Conservation (phyloP, 345 rosid species). For the Diplotaxis tenuifolia region DNA sequence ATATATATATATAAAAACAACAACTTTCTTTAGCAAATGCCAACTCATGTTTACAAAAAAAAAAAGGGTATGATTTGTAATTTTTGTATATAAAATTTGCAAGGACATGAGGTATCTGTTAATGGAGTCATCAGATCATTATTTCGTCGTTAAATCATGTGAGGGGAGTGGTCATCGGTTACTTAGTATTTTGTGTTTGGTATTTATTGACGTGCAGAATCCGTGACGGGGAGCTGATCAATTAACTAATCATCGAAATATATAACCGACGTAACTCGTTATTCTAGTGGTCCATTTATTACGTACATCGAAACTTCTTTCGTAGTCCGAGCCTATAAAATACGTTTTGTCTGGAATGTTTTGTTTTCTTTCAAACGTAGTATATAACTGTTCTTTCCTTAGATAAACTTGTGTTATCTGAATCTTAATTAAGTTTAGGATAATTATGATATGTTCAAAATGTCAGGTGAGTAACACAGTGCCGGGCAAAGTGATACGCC, state of each 20-base stretch:
- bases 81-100: background rate
- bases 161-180: constrained; percentile 11
- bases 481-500: background rate
- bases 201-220: constrained; percentile 31
- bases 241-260: background rate
- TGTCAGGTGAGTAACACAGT: background rate
- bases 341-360: constrained; percentile 2
- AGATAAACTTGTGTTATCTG: background rate
- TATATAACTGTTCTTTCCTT: background rate
- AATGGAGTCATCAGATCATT: constrained; percentile 3
- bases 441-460: background rate
- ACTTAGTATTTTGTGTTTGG: constrained; percentile 4
- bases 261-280: constrained; percentile 26
- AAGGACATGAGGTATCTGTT: background rate
- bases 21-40: background rate
- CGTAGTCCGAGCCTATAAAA: background rate
- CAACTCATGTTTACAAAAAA: background rate
- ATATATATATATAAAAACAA: too few relatives aligned
- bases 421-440: background rate
- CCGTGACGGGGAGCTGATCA: constrained; percentile 13
- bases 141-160: constrained; percentile 13
- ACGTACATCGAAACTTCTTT: background rate
- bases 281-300: constrained; percentile 17
- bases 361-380: background rate
- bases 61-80: too few relatives aligned